Evolutionary conservation across 129 eudicot species (phyloP).

Genomic region (Flaveria linearis): DNA sequence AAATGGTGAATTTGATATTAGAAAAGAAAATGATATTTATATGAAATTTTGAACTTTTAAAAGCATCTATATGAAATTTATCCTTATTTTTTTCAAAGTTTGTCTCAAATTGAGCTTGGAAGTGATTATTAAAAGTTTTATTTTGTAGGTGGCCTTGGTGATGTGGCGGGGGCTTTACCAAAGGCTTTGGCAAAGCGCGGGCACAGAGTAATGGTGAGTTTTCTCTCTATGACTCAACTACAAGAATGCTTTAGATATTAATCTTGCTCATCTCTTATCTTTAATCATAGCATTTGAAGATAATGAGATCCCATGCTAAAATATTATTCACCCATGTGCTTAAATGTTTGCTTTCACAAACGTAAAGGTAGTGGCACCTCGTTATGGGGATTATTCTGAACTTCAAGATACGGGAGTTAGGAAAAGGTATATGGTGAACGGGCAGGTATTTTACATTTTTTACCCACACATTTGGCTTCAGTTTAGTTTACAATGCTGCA

Average conservation of each 20-base stretch:
- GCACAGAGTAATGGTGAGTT: conserved; percentile 92
- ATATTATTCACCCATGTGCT: background rate
- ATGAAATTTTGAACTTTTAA: background rate
- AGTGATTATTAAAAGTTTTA: background rate
- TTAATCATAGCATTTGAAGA: background rate
- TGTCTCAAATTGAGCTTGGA: too few species aligned
- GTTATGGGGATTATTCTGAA: conserved; percentile 69
- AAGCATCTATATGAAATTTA: too few species aligned
- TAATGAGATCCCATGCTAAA: too few species aligned
- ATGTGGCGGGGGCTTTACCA: conserved; percentile 98
- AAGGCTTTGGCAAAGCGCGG: conserved; percentile 98
- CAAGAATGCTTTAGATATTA: background rate
- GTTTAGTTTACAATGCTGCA: conserved; percentile 19
- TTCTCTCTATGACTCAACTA: background rate
- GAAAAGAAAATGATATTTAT: background rate
- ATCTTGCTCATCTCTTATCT: background rate
- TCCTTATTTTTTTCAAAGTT: too few species aligned
- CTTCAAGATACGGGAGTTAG: conserved; percentile 76
- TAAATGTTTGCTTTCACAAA: conserved; percentile 25
- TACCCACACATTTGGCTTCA: background rate
- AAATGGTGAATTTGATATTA: background rate
- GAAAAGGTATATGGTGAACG: conserved; percentile 68
- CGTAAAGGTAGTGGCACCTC: conserved; percentile 79
- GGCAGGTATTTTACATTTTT: conserved; percentile 55
- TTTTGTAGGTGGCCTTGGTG: conserved; percentile 94